phyloP scores from a whole-genome alignment of 352 stramenopile genomes.

The Phytophthora idaei region DNA sequence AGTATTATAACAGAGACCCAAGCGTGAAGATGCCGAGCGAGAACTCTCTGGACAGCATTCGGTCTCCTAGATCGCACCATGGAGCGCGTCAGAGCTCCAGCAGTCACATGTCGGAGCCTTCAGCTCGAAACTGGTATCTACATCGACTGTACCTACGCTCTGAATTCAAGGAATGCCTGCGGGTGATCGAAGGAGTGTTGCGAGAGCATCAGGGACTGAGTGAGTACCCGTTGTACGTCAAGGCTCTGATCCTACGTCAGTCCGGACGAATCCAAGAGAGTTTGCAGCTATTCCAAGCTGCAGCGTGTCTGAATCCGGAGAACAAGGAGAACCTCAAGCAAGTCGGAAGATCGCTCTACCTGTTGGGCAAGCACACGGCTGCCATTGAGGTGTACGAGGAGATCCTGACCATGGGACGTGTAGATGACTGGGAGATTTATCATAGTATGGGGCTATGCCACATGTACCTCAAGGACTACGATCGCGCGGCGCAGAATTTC shows the following conservation, averaged over 20 bases:
- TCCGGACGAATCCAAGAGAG: conserved; percentile 91
- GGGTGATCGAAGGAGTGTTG: conserved; percentile 90
- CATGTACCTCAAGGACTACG: conserved; percentile 93
- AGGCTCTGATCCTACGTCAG: conserved; percentile 90
- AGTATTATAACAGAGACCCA: not conserved
- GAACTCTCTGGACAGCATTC: conserved; percentile 53
- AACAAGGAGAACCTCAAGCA: conserved; percentile 94
- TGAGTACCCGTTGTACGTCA: conserved; percentile 94
- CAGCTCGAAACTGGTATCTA: conserved; percentile 83
- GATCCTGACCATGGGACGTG: conserved; percentile 75
- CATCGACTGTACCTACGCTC: conserved; percentile 84
- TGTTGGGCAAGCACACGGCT: conserved; percentile 90
- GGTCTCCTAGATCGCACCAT: conserved; percentile 58
- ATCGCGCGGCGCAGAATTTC: conserved; percentile 88
- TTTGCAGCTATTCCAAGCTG: conserved; percentile 92
- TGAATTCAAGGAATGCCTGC: conserved; percentile 90
- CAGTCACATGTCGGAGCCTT: conserved; percentile 45
- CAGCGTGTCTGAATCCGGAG: conserved; percentile 90
- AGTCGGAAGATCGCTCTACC: conserved; percentile 75
- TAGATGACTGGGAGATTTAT: conserved; percentile 94
- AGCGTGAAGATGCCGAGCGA: conserved; percentile 21
- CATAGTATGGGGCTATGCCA: conserved; percentile 93
- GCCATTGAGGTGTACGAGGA: conserved; percentile 93
- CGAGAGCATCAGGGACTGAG: conserved; percentile 83
- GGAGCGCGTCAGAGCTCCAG: conserved; percentile 19